A percentile compares a stretch with the other conserved stretches of the same genome.
Conservation (phyloP, 208 protist genomes). For the Acanthamoeba royreba region DNA sequence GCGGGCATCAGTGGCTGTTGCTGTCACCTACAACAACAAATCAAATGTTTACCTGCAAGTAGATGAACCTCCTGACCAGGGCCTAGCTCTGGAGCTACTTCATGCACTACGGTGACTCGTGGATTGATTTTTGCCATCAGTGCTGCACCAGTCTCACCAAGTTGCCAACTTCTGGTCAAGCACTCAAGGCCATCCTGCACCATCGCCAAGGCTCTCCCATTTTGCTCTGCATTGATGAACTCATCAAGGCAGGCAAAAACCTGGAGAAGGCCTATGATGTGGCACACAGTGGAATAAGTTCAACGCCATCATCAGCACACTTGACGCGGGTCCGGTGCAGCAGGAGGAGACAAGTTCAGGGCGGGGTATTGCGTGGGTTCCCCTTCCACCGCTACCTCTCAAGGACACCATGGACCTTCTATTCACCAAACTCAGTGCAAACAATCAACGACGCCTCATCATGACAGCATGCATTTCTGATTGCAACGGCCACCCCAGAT, state of each 20-base stretch:
- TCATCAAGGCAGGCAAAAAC: not conserved
- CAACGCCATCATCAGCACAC: not conserved
- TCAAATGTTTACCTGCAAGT: not conserved
- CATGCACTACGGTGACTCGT: not conserved
- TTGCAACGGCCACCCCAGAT: not conserved
- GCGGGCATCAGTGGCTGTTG: not conserved
- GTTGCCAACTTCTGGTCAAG: not conserved
- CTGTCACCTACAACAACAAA: not conserved
- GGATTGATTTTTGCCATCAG: not conserved
- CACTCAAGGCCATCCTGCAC: not conserved
- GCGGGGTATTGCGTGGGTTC: not conserved
- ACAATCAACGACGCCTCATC: not conserved
- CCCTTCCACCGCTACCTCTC: not conserved
- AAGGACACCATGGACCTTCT: not conserved
- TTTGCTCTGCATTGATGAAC: not conserved
- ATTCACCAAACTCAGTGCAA: not conserved
- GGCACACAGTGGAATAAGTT: not conserved
- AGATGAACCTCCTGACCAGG: not conserved
- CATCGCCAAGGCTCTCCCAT: not conserved
- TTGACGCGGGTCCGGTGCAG: not conserved
- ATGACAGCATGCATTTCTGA: not conserved
- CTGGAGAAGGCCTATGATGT: not conserved
- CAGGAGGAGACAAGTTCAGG: not conserved
- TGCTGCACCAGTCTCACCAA: not conserved
- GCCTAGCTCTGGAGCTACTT: constrained; percentile 33